Percentiles rank a stretch among this genome's conserved stretches.
These are phyloP conservation scores for Metschnikowia koreensis DNA, from an alignment of 805 yeast species.

Conservation along the genomic window DNA sequence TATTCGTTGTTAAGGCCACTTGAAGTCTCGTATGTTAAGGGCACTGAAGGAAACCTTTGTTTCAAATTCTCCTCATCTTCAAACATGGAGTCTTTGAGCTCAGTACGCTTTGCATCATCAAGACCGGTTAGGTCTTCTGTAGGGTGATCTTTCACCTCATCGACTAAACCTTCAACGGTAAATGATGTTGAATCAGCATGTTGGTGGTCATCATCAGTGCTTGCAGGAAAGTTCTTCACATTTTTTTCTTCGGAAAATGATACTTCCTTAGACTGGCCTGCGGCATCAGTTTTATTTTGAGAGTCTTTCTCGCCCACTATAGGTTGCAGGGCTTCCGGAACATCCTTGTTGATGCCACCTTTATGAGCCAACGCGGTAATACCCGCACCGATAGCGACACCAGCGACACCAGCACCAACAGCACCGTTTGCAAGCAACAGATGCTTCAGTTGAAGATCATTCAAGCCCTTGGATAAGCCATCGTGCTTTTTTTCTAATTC, in stretches of 20 bases:
- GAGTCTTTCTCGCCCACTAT: not conserved
- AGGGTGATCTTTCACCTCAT: constrained; percentile 28
- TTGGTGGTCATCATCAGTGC: constrained; percentile 1
- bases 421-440: constrained; percentile 8
- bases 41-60: constrained; percentile 35
- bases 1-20: not conserved
- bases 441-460: constrained; percentile 9
- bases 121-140: constrained; percentile 29
- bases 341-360: not conserved
- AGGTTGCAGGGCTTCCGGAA: not conserved
- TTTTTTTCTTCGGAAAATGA: not conserved
- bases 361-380: not conserved
- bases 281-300: not conserved
- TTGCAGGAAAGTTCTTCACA: not conserved
- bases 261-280: not conserved
- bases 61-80: constrained; percentile 10
- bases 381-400: constrained; percentile 8
- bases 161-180: constrained; percentile 12
- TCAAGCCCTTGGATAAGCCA: not conserved
- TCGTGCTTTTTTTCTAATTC: constrained; percentile 11
- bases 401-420: constrained; percentile 6
- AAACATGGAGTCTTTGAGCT: constrained; percentile 3
- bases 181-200: not conserved
- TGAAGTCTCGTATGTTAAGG: constrained; percentile 23
- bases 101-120: constrained; percentile 18